These are phyloP conservation scores for Flaveria brownii DNA, from an alignment of 129 eudicot genomes.

Conservation along the genomic window DNA sequence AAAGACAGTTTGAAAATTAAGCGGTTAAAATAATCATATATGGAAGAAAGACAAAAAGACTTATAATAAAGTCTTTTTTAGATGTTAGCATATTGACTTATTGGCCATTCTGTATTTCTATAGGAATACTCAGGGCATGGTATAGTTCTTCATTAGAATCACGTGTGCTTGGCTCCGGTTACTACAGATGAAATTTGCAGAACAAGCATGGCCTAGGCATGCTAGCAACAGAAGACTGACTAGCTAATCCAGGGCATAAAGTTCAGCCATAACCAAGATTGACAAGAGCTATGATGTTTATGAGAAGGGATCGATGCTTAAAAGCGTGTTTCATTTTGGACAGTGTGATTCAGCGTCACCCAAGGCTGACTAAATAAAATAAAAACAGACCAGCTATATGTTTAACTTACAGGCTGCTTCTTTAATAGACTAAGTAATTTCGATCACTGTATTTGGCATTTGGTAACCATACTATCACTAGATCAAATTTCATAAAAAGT, in stretches of 20 bases:
- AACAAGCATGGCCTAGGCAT: background rate
- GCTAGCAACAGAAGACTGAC: background rate
- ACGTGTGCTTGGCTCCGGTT: background rate
- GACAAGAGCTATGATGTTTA: background rate
- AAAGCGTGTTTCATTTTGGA: no score
- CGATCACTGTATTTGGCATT: background rate
- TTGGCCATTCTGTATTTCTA: background rate
- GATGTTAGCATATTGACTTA: background rate
- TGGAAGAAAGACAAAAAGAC: constrained; percentile 13
- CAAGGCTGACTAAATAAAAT: no score
- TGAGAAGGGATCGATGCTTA: background rate
- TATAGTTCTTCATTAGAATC: background rate
- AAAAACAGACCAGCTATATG: background rate
- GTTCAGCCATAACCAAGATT: background rate
- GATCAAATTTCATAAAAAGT: background rate
- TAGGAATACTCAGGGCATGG: background rate
- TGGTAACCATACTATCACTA: background rate
- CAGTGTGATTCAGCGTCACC: no score
- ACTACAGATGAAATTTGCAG: background rate
- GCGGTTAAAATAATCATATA: constrained; percentile 12
- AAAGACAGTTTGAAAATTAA: constrained; percentile 21
- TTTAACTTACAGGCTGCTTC: background rate
- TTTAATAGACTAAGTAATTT: constrained; percentile 6
- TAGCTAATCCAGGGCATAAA: background rate
- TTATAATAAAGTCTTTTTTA: background rate